Percentiles rank a stretch among this genome's conserved stretches.
Conservation (phyloP, 2,329 filamentous ascomycete species). For the Fusarium napiforme region DNA sequence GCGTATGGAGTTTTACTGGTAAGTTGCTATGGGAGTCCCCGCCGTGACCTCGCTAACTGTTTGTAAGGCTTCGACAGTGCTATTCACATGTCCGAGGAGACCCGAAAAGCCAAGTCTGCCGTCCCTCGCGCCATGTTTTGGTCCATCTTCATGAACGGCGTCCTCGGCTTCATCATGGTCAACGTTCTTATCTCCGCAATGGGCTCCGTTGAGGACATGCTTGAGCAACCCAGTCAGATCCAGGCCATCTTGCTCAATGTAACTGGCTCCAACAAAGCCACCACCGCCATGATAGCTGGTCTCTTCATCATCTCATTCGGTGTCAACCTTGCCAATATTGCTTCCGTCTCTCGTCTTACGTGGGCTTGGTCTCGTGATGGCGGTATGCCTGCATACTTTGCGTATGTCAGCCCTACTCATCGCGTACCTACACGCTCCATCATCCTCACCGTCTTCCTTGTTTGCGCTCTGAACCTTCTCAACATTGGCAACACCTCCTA, state of each 20-base stretch:
- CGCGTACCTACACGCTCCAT: conserved; percentile 40
- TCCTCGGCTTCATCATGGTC: conserved; percentile 43
- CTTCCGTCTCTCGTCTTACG: conserved; percentile 39
- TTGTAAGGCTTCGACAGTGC: conserved; percentile 41
- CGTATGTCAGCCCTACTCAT: conserved; percentile 39
- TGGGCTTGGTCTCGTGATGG: conserved; percentile 44
- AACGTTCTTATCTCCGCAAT: conserved; percentile 43
- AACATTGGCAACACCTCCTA: conserved; percentile 43
- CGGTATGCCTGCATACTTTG: conserved; percentile 41
- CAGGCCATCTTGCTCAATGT: conserved; percentile 35
- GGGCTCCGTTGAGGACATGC: conserved; percentile 41
- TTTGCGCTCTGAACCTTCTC: conserved; percentile 41
- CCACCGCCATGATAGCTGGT: conserved; percentile 41
- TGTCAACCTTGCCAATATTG: conserved; percentile 41
- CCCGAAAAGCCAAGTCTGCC: conserved; percentile 41
- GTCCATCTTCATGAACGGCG: conserved; percentile 45
- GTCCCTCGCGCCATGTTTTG: conserved; percentile 44
- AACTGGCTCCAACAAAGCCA: conserved; percentile 35
- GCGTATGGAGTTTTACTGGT: conserved; percentile 45
- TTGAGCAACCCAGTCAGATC: conserved; percentile 36
- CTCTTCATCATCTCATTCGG: conserved; percentile 42
- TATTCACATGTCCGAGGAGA: conserved; percentile 43
- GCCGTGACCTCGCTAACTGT: too few relatives aligned
- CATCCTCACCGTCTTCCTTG: conserved; percentile 39
- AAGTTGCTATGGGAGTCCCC: not conserved